phyloP scores from a whole-genome alignment of 495 filamentous ascomycete genomes.

The Penicillium waksmanii region DNA sequence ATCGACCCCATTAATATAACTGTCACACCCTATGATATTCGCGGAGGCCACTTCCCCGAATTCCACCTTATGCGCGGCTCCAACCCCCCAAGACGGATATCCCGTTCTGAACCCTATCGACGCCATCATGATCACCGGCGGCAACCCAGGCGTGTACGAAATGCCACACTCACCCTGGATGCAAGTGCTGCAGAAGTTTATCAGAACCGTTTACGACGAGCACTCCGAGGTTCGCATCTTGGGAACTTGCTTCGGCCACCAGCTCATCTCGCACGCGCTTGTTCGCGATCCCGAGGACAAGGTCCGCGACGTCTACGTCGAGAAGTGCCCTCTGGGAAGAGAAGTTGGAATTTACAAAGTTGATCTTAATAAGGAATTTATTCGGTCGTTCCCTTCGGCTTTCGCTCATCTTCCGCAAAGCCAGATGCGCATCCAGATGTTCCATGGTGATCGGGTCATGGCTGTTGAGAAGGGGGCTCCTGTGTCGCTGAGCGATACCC shows the following conservation, averaged over 20 bases:
- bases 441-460: slow-evolving; percentile 44
- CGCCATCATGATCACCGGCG: slow-evolving; percentile 40
- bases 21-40: slow-evolving; percentile 37
- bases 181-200: slow-evolving; percentile 28
- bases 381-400: slow-evolving; percentile 24
- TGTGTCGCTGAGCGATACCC: slow-evolving; percentile 25
- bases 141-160: slow-evolving; percentile 35
- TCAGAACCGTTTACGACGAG: slow-evolving; percentile 35
- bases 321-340: slow-evolving; percentile 35
- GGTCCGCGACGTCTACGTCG: slow-evolving; percentile 30
- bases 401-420: slow-evolving; percentile 18
- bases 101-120: slow-evolving; percentile 30
- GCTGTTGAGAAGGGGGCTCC: slow-evolving; percentile 27
- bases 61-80: slow-evolving; percentile 27
- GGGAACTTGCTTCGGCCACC: slow-evolving; percentile 47
- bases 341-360: slow-evolving; percentile 41
- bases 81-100: slow-evolving; percentile 6
- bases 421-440: slow-evolving; percentile 39
- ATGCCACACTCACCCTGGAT: slow-evolving; percentile 37
- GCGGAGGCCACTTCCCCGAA: slow-evolving; percentile 36
- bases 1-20: slow-evolving; percentile 27
- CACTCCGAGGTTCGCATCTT: slow-evolving; percentile 43
- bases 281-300: slow-evolving; percentile 27
- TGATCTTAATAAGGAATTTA: slow-evolving; percentile 28
- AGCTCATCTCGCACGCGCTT: slow-evolving; percentile 41